Evolutionary conservation across 768 basidiomycete species (phyloP), one percentile per base, ranked within the genome.

Genomic region (Butyriboletus loyo): DNA sequence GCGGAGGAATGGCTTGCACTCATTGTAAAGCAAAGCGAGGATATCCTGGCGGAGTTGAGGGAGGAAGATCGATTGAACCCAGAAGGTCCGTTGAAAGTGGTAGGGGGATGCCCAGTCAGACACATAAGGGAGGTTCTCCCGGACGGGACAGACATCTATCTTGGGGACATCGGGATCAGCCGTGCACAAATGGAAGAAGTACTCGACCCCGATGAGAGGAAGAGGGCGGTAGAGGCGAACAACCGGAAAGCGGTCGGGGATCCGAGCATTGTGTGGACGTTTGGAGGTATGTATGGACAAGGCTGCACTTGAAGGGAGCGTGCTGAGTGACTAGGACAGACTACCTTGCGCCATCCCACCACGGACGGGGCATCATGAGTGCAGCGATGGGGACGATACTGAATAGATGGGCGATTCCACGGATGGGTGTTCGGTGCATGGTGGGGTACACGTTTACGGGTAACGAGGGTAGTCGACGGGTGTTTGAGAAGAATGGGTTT

Each of bases 361-460:
- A 88, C 52, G 76, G 85, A 28, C 75, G 71, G 57, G 86, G 87
- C 0, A 87, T 90, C 55, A 89, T 89, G 89, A 78, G 79, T 21
- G 81, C 79, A n/a, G 85, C 78, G 0, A 61, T 90, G 30, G 67
- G 67, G 8, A 77, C 77, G 6, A 43, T 91, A 30, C 47, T 89
- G 39, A 61, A 76, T 17, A 61, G 75, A 11, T 88, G 88, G 86
- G 80, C 73, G 21, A 72, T 87, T 37, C 85, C 85, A 1, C 71
- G 83, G 44, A 86, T 89, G 87, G 75, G 77, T 1, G 73, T 77
- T 7, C 74, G 75, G 9, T 63, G 63, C 43, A 72, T 87, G 52
- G 66, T 72, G 17, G 77, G 68, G 2, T 68, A 70, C 11, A 73
- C 77, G 7, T 80, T 78, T 44, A 61, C 62, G 5, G 84, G 74